Conservation (phyloP, 2,329 filamentous ascomycete species). For the Cercospora brassicicola region DNA sequence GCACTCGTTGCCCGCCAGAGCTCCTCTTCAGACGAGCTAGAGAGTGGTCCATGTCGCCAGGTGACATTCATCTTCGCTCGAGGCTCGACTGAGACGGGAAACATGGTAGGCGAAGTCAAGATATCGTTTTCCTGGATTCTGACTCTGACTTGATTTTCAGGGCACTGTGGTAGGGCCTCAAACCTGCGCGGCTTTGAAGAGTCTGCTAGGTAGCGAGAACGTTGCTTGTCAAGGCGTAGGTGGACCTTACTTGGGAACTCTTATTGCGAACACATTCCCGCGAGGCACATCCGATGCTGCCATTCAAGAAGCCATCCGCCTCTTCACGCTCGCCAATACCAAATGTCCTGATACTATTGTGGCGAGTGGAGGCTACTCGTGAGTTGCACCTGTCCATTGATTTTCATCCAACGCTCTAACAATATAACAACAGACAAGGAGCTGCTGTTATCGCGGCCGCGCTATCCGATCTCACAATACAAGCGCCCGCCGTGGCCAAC, state of each 20-base stretch:
- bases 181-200: conserved; percentile 28
- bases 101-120: conserved; percentile 43
- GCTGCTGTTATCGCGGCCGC: conserved; percentile 42
- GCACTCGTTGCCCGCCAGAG: conserved; percentile 1
- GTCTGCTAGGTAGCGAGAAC: conserved; percentile 9
- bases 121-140: neutral
- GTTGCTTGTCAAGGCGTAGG: conserved; percentile 18
- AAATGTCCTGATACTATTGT: conserved; percentile 21
- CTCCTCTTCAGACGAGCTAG: conserved; percentile 19
- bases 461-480: conserved; percentile 31
- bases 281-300: conserved; percentile 16
- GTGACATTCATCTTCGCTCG: conserved; percentile 59
- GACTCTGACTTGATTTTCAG: conserved; percentile 7
- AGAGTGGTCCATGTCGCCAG: conserved; percentile 42
- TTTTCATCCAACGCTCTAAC: neutral
- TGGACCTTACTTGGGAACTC: conserved; percentile 10
- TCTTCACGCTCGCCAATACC: conserved; percentile 20
- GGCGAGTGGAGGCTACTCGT: conserved; percentile 20
- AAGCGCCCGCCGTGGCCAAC: conserved; percentile 29
- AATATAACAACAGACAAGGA: conserved; percentile 36
- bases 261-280: conserved; percentile 10
- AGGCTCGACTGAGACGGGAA: conserved; percentile 56
- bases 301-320: conserved; percentile 12
- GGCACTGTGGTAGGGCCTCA: conserved; percentile 27
- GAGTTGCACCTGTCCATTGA: neutral